Percentiles rank a stretch among this genome's conserved stretches.
These are phyloP conservation scores for Penicillium olsonii DNA, from an alignment of 2,329 filamentous ascomycete species.

Conservation along the genomic window DNA sequence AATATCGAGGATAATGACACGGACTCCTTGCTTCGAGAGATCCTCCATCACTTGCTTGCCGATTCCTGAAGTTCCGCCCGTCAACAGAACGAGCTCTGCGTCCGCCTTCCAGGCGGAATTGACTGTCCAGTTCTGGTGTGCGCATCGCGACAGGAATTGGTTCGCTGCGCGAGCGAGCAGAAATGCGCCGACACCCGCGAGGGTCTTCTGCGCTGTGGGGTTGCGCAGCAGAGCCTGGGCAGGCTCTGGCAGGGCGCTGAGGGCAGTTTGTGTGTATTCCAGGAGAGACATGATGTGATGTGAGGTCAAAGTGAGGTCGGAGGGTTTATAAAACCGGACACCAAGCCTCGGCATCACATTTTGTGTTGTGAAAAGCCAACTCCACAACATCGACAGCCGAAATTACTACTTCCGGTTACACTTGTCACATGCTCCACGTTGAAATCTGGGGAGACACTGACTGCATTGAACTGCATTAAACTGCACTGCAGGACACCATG, in stretches of 20 bases:
- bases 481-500: too few relatives aligned
- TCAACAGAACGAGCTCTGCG: slow-evolving; percentile 38
- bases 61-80: slow-evolving; percentile 42
- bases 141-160: slow-evolving; percentile 29
- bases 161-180: slow-evolving; percentile 31
- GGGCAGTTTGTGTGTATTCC: slow-evolving; percentile 27
- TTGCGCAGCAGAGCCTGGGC: slow-evolving; percentile 30
- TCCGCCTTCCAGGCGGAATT: slow-evolving; percentile 26
- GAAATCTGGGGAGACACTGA: neutral
- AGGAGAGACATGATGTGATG: slow-evolving; percentile 13
- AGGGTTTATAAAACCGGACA: too few relatives aligned
- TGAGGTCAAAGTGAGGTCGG: neutral
- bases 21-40: slow-evolving; percentile 30
- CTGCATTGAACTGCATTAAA: too few relatives aligned
- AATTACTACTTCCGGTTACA: neutral
- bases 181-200: slow-evolving; percentile 25
- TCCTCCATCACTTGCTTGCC: slow-evolving; percentile 40
- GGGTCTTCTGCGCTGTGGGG: slow-evolving; percentile 30
- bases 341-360: slow-evolving; percentile 4
- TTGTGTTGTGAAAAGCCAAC: neutral
- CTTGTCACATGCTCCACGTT: slow-evolving; percentile 9
- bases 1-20: slow-evolving; percentile 41
- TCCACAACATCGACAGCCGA: neutral
- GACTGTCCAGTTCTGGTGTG: slow-evolving; percentile 33
- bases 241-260: slow-evolving; percentile 28